Evolutionary conservation across 805 yeast genomes (phyloP).

Genomic region (Wickerhamomyces mucosus): DNA sequence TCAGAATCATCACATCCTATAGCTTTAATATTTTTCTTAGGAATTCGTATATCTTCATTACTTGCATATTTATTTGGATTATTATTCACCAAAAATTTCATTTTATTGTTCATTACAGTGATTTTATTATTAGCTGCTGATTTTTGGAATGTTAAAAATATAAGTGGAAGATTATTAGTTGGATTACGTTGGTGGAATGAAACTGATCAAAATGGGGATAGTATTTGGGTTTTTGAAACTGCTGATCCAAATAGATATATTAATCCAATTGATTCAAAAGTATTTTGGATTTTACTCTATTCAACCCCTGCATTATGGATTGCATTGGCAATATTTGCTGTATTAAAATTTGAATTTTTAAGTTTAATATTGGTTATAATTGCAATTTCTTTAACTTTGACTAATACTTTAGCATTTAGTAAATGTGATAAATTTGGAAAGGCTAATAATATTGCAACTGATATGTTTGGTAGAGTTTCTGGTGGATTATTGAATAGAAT

Average conservation of each 20-base stretch:
- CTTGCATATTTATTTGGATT: conserved; percentile 63
- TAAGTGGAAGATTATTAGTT: conserved; percentile 80
- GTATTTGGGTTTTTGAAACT: conserved; percentile 77
- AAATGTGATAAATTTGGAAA: conserved; percentile 88
- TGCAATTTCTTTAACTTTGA: conserved; percentile 62
- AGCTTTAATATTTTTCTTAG: conserved; percentile 58
- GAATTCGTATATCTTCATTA: conserved; percentile 52
- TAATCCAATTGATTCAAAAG: conserved; percentile 85
- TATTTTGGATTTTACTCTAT: conserved; percentile 79
- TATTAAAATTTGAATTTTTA: conserved; percentile 67
- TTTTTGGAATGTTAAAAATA: conserved; percentile 89
- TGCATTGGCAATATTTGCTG: conserved; percentile 63
- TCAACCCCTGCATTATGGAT: conserved; percentile 70
- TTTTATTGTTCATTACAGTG: conserved; percentile 69
- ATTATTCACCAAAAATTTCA: conserved; percentile 55
- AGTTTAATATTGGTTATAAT: conserved; percentile 54
- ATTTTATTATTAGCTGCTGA: conserved; percentile 77
- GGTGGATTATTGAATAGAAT: conserved; percentile 37
- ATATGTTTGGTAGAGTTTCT: conserved; percentile 44
- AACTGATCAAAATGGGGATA: conserved; percentile 38
- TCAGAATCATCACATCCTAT: conserved; percentile 75
- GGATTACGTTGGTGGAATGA: conserved; percentile 99
- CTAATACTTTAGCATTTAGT: conserved; percentile 85
- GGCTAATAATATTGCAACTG: conserved; percentile 59
- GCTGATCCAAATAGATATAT: conserved; percentile 65